Evolutionary conservation across 768 basidiomycete genomes (phyloP), one percentile per base, ranked within the genome.

Genomic region (Mycena filopes): DNA sequence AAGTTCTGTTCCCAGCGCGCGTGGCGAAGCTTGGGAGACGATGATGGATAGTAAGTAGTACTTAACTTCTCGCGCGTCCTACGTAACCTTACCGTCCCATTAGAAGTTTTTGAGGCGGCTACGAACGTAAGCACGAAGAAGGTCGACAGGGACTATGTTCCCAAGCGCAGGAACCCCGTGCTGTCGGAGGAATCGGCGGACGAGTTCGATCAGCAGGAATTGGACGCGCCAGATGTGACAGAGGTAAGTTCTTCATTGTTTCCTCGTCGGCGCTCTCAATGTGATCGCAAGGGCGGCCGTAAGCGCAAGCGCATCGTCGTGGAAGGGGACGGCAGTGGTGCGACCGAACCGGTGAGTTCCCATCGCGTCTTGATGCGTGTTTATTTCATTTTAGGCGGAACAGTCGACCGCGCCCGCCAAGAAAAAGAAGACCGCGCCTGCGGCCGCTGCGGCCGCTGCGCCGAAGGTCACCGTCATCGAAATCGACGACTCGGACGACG

Each of bases 391-490:
- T 26, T 28, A 5, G n/a, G 28, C 10, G 16, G 16, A 50, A 7
- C 29, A n/a, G n/a, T 20, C 21, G 11, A n/a, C 47, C 18, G 47
- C 47, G 7, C 36, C 9, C 5, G 1, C 23, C 16, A 42, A 55
- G 41, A 55, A 55, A 25, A 38, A 40, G 16, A 55, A 55, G 20
- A 20, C 25, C 16, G 28, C 54, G 40, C 13, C 53, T 4, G 25
- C 38, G 23, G 10, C 50, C 43, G 25, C n/a, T 4, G 43, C 21
- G 16, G 31, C 53, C 13, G 38, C 38, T 6, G n/a, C n/a, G n/a
- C 53, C 53, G 13, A 54, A 54, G 20, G 53, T 54, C n/a, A 18
- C 53, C 7, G 53, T 54, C n/a, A n/a, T n/a, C n/a, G n/a, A n/a
- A n/a, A n/a, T n/a, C n/a, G n/a, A n/a, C n/a, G n/a, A n/a, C n/a